These are phyloP conservation scores for Lepidium sativum DNA, from an alignment of 345 rosid species.

Conservation along the genomic window DNA sequence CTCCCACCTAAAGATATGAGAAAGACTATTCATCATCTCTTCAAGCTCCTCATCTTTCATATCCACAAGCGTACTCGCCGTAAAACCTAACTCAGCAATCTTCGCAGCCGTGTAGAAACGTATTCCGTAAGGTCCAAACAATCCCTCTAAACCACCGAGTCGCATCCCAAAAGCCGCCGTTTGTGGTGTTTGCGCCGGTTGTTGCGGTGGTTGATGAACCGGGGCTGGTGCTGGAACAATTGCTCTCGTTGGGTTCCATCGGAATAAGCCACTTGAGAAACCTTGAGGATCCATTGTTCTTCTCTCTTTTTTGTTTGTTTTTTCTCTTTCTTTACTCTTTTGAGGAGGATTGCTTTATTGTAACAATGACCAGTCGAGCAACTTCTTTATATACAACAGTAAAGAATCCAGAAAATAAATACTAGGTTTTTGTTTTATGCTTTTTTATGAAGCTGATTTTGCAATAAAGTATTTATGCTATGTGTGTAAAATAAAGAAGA, in stretches of 20 bases:
- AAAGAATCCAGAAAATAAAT: slow-evolving; percentile 12
- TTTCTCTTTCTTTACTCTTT: neutral
- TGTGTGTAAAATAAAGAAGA: neutral
- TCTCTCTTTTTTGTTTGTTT: too few species aligned
- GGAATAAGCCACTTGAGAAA: slow-evolving; percentile 63
- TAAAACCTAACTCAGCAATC: slow-evolving; percentile 93
- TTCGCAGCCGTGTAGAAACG: slow-evolving; percentile 79
- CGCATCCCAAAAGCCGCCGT: slow-evolving; percentile 35
- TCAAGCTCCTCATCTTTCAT: slow-evolving; percentile 97
- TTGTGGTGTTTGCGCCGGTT: slow-evolving; percentile 15
- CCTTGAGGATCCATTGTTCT: slow-evolving; percentile 66
- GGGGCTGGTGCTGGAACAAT: slow-evolving; percentile 30
- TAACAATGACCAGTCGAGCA: slow-evolving; percentile 18
- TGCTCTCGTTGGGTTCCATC: slow-evolving; percentile 60
- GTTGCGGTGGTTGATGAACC: slow-evolving; percentile 27
- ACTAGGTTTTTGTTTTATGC: slow-evolving; percentile 15
- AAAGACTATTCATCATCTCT: slow-evolving; percentile 93
- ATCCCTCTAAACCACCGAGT: slow-evolving; percentile 66
- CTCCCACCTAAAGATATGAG: slow-evolving; percentile 88
- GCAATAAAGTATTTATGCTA: neutral
- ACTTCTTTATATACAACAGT: slow-evolving; percentile 26
- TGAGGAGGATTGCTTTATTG: slow-evolving; percentile 18
- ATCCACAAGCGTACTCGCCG: slow-evolving; percentile 78
- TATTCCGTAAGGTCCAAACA: slow-evolving; percentile 75
- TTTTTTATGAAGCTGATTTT: neutral